Conservation (phyloP, 2,329 filamentous ascomycete species). For the Talaromyces sp. region DNA sequence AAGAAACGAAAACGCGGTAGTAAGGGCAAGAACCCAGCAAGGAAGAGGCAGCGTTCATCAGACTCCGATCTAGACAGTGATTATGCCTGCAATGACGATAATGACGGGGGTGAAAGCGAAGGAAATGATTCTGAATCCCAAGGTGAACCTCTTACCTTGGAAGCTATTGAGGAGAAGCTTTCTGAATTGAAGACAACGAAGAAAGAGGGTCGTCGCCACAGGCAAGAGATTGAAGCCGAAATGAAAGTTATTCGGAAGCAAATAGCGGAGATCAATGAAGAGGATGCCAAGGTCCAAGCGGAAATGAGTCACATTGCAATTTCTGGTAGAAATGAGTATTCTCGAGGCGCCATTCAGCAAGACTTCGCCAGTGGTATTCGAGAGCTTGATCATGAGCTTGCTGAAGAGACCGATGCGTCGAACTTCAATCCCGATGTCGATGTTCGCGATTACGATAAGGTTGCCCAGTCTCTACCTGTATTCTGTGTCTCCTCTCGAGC, state of each 20-base stretch:
- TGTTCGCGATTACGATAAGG: slow-evolving; percentile 55
- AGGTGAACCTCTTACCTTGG: not conserved
- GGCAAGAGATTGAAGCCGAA: slow-evolving; percentile 36
- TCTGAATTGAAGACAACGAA: slow-evolving; percentile 19
- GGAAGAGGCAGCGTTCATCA: not conserved
- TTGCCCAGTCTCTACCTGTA: slow-evolving; percentile 56
- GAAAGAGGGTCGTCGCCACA: slow-evolving; percentile 45
- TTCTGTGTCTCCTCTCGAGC: slow-evolving; percentile 63
- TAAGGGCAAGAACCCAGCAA: slow-evolving; percentile 43
- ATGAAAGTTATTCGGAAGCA: slow-evolving; percentile 28
- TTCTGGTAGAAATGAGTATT: slow-evolving; percentile 54
- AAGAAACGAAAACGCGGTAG: slow-evolving; percentile 24
- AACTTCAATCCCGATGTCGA: slow-evolving; percentile 56
- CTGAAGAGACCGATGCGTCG: slow-evolving; percentile 52
- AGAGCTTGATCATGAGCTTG: slow-evolving; percentile 50
- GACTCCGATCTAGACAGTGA: not conserved
- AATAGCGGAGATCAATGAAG: slow-evolving; percentile 24
- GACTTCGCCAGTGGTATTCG: slow-evolving; percentile 60
- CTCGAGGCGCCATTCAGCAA: slow-evolving; percentile 52
- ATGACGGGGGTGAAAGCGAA: slow-evolving; percentile 12
- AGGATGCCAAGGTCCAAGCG: slow-evolving; percentile 31
- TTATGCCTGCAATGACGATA: not conserved
- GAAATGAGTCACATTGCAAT: slow-evolving; percentile 45
- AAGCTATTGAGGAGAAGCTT: slow-evolving; percentile 15
- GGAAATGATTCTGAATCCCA: slow-evolving; percentile 1